Percentiles rank a stretch among this genome's conserved stretches.
These are phyloP conservation scores for Gynandropsis gynandra DNA, from an alignment of 345 rosid species.

Conservation along the genomic window DNA sequence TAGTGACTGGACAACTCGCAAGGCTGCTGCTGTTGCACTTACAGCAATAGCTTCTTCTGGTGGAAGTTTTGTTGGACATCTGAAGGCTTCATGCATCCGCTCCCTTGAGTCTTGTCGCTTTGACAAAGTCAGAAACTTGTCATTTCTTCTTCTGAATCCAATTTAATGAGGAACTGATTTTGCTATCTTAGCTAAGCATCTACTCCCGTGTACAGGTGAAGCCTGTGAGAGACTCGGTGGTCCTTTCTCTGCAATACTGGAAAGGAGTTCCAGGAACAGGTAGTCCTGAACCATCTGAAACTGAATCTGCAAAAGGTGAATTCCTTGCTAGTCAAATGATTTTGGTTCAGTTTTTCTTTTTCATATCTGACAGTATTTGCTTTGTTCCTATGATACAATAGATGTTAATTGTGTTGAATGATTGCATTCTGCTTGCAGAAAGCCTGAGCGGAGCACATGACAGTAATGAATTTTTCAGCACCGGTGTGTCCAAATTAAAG, in stretches of 20 bases:
- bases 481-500: constrained; percentile 43
- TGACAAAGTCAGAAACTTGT: constrained; percentile 57
- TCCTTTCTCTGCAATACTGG: constrained; percentile 79
- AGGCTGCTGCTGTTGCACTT: constrained; percentile 79
- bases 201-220: constrained; percentile 54
- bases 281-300: constrained; percentile 65
- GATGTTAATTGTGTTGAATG: constrained; percentile 8
- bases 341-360: neutral
- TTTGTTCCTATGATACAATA: constrained; percentile 5
- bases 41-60: constrained; percentile 68
- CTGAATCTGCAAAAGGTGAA: constrained; percentile 71
- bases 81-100: constrained; percentile 58
- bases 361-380: neutral
- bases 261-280: constrained; percentile 54
- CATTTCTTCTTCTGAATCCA: neutral
- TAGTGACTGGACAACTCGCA: constrained; percentile 86
- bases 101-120: constrained; percentile 90
- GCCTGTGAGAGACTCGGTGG: constrained; percentile 82
- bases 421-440: constrained; percentile 34
- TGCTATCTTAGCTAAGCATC: constrained; percentile 6
- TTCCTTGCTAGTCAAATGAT: neutral
- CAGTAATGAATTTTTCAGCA: constrained; percentile 46
- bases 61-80: constrained; percentile 53
- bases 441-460: constrained; percentile 47
- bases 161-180: constrained; percentile 5